These are phyloP conservation scores for Colletotrichum lindemuthianum DNA, from an alignment of 2,329 filamentous ascomycete species.

Conservation along the genomic window DNA sequence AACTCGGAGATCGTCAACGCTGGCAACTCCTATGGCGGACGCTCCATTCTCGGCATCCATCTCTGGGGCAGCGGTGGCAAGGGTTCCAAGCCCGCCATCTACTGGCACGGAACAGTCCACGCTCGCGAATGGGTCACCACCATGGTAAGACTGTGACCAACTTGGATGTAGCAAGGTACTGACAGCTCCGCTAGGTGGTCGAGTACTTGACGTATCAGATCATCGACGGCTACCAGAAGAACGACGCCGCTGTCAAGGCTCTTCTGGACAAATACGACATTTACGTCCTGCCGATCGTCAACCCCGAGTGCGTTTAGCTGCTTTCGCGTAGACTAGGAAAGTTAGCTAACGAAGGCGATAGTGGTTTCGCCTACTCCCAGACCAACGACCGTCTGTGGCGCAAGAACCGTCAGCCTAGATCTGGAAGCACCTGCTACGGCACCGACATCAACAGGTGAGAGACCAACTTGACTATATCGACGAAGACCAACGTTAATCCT, in stretches of 20 bases:
- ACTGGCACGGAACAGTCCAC: conserved; percentile 68
- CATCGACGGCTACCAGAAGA: conserved; percentile 55
- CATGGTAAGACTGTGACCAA: conserved; percentile 49
- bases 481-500: background rate
- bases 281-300: conserved; percentile 71
- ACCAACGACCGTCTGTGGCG: conserved; percentile 68
- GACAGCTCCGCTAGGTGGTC: conserved; percentile 44
- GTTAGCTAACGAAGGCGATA: background rate
- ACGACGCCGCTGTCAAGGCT: conserved; percentile 48
- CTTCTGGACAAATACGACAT: conserved; percentile 72
- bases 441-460: conserved; percentile 63
- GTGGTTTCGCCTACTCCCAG: conserved; percentile 69
- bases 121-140: conserved; percentile 69
- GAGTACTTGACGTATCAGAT: conserved; percentile 65
- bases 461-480: too few species aligned
- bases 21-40: conserved; percentile 58
- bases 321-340: background rate
- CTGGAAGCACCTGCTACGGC: conserved; percentile 56
- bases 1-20: conserved; percentile 60
- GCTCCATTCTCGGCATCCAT: conserved; percentile 70
- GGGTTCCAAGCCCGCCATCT: conserved; percentile 60
- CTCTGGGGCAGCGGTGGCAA: conserved; percentile 59
- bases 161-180: background rate
- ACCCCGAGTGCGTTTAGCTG: conserved; percentile 59
- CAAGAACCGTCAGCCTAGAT: conserved; percentile 63